Evolutionary conservation across 169 alveolate genomes (phyloP).

Genomic region (Plasmodium coatneyi): DNA sequence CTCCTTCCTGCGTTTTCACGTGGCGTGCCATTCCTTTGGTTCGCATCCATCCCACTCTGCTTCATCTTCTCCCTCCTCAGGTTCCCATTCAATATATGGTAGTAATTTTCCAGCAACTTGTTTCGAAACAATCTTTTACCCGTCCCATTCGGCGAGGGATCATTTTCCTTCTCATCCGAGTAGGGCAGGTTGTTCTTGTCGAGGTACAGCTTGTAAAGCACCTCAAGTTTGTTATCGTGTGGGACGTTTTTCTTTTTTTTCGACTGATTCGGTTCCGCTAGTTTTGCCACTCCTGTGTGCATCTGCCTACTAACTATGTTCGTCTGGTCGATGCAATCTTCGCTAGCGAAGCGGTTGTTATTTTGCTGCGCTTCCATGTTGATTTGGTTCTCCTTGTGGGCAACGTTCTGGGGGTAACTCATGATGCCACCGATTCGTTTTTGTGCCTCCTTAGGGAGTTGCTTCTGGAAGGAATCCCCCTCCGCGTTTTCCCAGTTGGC

Average conservation of each 20-base stretch:
- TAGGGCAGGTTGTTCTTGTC: neutral
- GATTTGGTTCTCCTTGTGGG: neutral
- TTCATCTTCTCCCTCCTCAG: neutral
- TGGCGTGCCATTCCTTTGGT: neutral
- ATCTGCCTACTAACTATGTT: neutral
- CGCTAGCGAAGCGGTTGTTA: neutral
- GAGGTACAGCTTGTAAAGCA: constrained; percentile 23
- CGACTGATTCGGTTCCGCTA: neutral
- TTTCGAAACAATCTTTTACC: neutral
- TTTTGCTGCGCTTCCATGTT: neutral
- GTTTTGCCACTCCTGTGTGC: neutral
- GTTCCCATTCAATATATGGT: constrained; percentile 13
- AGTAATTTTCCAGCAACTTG: constrained; percentile 30
- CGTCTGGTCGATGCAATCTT: neutral
- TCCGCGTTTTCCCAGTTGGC: neutral
- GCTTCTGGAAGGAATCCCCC: neutral
- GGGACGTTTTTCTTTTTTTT: constrained; percentile 27
- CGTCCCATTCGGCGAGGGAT: neutral
- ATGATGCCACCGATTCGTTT: neutral
- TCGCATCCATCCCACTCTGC: neutral
- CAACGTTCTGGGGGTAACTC: neutral
- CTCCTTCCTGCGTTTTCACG: neutral
- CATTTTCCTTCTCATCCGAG: neutral
- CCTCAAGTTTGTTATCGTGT: constrained; percentile 12
- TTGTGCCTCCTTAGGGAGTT: neutral